phyloP scores from a whole-genome alignment of 2,329 filamentous ascomycete species.

The Arachnomyces sp. region DNA sequence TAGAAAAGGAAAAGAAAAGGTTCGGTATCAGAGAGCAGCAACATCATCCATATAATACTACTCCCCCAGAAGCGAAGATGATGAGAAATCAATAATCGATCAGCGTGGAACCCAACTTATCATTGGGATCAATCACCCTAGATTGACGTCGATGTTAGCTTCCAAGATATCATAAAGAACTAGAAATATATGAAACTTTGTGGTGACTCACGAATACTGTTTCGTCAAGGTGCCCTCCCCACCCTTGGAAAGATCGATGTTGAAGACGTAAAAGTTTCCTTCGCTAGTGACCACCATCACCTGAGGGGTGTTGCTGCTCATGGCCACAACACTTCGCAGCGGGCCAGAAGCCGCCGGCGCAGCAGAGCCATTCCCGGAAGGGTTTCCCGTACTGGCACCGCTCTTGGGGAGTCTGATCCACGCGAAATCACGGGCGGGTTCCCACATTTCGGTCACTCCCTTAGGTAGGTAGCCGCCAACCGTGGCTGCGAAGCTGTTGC shows the following conservation, averaged over 20 bases:
- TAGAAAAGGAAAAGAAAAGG: neutral
- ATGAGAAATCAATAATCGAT: slow-evolving; percentile 25
- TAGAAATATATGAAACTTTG: neutral
- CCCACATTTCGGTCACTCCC: slow-evolving; percentile 96
- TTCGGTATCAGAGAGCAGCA: neutral
- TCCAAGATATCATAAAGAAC: slow-evolving; percentile 10
- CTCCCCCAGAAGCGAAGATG: neutral
- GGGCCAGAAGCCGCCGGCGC: slow-evolving; percentile 40
- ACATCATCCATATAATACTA: neutral
- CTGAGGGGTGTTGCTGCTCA: slow-evolving; percentile 89
- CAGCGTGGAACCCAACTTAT: slow-evolving; percentile 29
- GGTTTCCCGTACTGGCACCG: slow-evolving; percentile 21
- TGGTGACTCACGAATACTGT: slow-evolving; percentile 71
- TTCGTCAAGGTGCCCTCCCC: slow-evolving; percentile 87
- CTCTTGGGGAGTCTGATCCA: slow-evolving; percentile 83
- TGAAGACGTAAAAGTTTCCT: slow-evolving; percentile 89
- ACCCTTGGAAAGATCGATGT: slow-evolving; percentile 87
- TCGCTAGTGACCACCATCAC: slow-evolving; percentile 98
- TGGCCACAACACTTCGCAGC: slow-evolving; percentile 85
- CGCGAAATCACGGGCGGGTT: slow-evolving; percentile 87
- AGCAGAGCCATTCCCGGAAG: slow-evolving; percentile 27
- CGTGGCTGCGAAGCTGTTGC: slow-evolving; percentile 76
- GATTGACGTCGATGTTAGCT: neutral
- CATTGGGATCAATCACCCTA: slow-evolving; percentile 38
- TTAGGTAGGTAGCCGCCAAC: slow-evolving; percentile 87